Percentiles rank a stretch among this genome's conserved stretches.
phyloP scores from a whole-genome alignment of 1,284 basidiomycete genomes.

The Ceratobasidium papillatum region DNA sequence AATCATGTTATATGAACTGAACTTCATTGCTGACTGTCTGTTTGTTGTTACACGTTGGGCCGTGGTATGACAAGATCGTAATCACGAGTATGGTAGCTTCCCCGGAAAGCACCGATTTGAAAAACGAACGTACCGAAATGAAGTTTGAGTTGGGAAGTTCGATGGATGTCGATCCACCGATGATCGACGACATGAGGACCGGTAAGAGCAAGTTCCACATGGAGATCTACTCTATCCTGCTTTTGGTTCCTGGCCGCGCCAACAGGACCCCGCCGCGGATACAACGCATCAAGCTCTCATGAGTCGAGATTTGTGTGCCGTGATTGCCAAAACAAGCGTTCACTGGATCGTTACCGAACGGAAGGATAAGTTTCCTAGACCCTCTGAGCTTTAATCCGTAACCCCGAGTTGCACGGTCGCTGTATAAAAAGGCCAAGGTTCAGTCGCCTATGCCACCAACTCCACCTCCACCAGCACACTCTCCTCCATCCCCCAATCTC shows the following conservation, averaged over 20 bases:
- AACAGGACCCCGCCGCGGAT: not conserved
- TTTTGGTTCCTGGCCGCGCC: slow-evolving; percentile 3
- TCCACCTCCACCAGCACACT: not conserved
- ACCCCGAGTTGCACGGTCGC: not conserved
- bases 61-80: not conserved
- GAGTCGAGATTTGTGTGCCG: not conserved
- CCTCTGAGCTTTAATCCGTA: slow-evolving; percentile 3
- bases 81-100: not conserved
- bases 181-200: slow-evolving; percentile 19
- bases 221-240: not conserved
- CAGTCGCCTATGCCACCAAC: not conserved
- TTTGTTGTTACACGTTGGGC: not conserved
- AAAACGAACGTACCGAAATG: not conserved
- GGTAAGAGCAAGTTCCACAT: not conserved
- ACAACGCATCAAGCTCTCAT: not conserved
- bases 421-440: slow-evolving; percentile 1
- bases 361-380: not conserved
- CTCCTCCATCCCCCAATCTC: not conserved
- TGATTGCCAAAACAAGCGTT: slow-evolving; percentile 3
- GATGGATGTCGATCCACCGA: slow-evolving; percentile 24
- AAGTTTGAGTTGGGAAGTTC: slow-evolving; percentile 10
- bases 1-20: not conserved
- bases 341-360: not conserved
- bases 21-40: not conserved
- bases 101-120: slow-evolving; percentile 1